Evolutionary conservation across 169 alveolate genomes (phyloP).

Genomic region (Eimeria tenella): DNA sequence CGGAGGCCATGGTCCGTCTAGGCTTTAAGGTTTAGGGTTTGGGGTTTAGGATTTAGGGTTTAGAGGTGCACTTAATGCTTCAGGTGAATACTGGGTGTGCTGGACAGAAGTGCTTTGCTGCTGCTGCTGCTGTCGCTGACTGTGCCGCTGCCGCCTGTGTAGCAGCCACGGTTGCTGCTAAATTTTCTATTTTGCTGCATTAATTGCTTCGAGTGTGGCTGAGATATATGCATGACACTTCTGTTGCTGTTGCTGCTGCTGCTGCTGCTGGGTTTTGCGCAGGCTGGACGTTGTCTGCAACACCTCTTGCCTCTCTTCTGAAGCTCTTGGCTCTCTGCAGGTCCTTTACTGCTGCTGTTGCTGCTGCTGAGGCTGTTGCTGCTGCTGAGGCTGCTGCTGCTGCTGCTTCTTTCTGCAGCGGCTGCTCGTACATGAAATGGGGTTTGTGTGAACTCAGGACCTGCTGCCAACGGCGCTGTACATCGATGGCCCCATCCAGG

Average conservation of each 20-base stretch:
- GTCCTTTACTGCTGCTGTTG: conserved; percentile 17
- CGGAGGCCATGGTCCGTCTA: conserved; percentile 61
- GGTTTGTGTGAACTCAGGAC: conserved; percentile 17
- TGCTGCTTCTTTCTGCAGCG: conserved; percentile 10
- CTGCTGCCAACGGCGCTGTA: conserved; percentile 15
- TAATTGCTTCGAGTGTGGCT: too few relatives aligned
- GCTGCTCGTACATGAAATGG: conserved; percentile 24
- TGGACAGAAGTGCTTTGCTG: background rate
- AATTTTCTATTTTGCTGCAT: background rate
- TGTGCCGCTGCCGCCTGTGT: background rate
- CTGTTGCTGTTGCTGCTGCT: conserved; percentile 55
- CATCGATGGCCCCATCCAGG: conserved; percentile 45
- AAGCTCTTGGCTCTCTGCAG: background rate
- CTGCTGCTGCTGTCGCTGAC: background rate
- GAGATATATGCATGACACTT: background rate
- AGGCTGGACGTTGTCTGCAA: conserved; percentile 62
- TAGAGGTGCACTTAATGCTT: background rate
- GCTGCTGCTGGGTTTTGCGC: conserved; percentile 26
- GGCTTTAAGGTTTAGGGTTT: conserved; percentile 35
- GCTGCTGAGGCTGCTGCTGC: background rate
- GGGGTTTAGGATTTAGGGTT: conserved; percentile 14
- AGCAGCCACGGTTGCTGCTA: conserved; percentile 24
- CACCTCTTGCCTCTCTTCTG: background rate
- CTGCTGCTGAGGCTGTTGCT: background rate
- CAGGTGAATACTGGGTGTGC: background rate